Conservation (phyloP, 495 filamentous ascomycete genomes). For the Baudoinia panamericana region DNA sequence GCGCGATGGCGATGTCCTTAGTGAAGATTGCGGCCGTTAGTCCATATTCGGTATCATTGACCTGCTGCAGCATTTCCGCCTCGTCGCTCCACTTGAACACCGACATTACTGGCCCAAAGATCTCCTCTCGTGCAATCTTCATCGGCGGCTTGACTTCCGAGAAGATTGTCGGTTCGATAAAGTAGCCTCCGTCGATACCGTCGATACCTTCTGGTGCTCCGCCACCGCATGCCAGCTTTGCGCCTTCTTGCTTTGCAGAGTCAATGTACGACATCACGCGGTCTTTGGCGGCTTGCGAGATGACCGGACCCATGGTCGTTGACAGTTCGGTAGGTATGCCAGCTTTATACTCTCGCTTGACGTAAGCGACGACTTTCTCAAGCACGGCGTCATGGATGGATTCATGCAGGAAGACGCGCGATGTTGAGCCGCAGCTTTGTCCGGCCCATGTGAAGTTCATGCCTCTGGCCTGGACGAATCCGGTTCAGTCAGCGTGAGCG, state of each 20-base stretch:
- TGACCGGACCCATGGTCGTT: slow-evolving; percentile 85
- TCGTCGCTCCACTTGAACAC: slow-evolving; percentile 25
- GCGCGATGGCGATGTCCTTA: slow-evolving; percentile 60
- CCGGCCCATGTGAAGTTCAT: slow-evolving; percentile 58
- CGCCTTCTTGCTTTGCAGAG: slow-evolving; percentile 71
- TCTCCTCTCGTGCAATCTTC: slow-evolving; percentile 33
- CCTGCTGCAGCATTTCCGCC: slow-evolving; percentile 10
- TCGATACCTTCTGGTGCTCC: slow-evolving; percentile 27
- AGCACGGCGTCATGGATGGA: slow-evolving; percentile 69
- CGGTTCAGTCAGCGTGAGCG: too few relatives aligned
- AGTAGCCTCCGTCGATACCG: slow-evolving; percentile 31
- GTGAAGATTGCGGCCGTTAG: slow-evolving; percentile 48
- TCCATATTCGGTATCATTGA: slow-evolving; percentile 15
- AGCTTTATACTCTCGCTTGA: slow-evolving; percentile 55
- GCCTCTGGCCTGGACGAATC: too few relatives aligned
- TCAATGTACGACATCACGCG: slow-evolving; percentile 73
- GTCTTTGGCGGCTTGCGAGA: slow-evolving; percentile 77
- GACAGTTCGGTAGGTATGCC: slow-evolving; percentile 76
- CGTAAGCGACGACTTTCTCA: slow-evolving; percentile 52
- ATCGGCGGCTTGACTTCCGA: slow-evolving; percentile 31
- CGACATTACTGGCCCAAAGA: slow-evolving; percentile 38
- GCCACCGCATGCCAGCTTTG: slow-evolving; percentile 63
- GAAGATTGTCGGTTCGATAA: slow-evolving; percentile 39
- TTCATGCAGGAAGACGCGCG: slow-evolving; percentile 76
- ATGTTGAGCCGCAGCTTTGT: slow-evolving; percentile 84